These are phyloP conservation scores for Rhodotorula sp. DNA, from an alignment of 1,284 basidiomycete genomes.

Conservation along the genomic window DNA sequence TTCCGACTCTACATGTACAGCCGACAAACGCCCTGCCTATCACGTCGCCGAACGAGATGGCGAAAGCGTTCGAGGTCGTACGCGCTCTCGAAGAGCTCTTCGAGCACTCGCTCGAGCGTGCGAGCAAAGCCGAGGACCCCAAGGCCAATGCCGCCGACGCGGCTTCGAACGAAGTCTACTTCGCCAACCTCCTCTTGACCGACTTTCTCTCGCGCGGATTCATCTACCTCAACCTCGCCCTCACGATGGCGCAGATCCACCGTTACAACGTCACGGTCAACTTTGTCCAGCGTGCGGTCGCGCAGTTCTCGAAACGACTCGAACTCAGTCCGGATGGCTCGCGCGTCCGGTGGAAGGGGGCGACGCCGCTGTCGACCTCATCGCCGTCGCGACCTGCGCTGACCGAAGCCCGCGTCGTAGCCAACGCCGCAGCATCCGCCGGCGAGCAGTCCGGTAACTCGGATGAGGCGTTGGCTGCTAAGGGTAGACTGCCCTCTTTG, in stretches of 20 bases:
- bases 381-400: neutral
- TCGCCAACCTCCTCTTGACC: conserved; percentile 33
- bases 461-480: neutral
- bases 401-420: neutral
- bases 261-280: conserved; percentile 32
- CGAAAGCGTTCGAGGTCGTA: conserved; percentile 23
- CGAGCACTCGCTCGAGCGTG: conserved; percentile 13
- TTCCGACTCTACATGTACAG: neutral
- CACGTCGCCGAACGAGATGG: neutral
- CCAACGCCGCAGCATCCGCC: neutral
- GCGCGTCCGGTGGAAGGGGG: conserved; percentile 33
- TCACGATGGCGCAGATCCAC: conserved; percentile 35
- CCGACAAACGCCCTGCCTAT: neutral
- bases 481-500: neutral
- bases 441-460: neutral
- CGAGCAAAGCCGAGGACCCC: neutral
- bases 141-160: neutral
- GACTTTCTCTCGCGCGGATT: conserved; percentile 35
- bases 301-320: conserved; percentile 26
- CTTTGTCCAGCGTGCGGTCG: conserved; percentile 34
- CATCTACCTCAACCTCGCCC: conserved; percentile 39
- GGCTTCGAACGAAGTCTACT: conserved; percentile 35
- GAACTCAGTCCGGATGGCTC: conserved; percentile 31
- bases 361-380: too few relatives aligned
- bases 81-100: conserved; percentile 31